Percentiles rank a stretch among this genome's conserved stretches.
Conservation (phyloP, 768 basidiomycete genomes). For the Hysterangium stoloniferum region DNA sequence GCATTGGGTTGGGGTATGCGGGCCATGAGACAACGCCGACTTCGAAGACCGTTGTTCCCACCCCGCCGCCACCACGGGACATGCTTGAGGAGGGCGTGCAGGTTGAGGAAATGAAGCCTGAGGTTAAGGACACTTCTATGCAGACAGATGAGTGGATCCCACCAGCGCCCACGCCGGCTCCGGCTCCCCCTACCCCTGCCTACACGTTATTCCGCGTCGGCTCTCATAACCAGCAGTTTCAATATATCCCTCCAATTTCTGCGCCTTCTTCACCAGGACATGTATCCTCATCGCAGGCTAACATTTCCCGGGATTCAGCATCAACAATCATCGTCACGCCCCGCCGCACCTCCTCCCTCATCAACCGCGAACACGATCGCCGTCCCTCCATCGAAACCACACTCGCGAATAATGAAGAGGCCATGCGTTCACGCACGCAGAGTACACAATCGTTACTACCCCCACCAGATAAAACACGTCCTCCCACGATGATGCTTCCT, state of each 20-base stretch:
- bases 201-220: conserved; percentile 49
- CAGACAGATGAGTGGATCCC: conserved; percentile 74
- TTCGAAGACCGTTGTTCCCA: not conserved
- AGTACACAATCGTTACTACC: conserved; percentile 44
- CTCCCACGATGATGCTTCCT: conserved; percentile 72
- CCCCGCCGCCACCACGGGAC: not conserved
- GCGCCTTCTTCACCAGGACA: conserved; percentile 23
- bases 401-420: conserved; percentile 39
- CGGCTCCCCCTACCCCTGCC: conserved; percentile 22
- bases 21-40: conserved; percentile 1
- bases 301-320: conserved; percentile 39
- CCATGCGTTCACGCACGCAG: conserved; percentile 13
- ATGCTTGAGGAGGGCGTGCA: conserved; percentile 8
- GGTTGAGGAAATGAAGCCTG: conserved; percentile 42
- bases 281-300: conserved; percentile 25
- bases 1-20: conserved; percentile 1
- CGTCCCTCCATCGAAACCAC: conserved; percentile 69
- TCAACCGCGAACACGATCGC: conserved; percentile 39
- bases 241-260: conserved; percentile 47
- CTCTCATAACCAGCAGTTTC: conserved; percentile 58
- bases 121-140: conserved; percentile 65
- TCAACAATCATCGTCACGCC: conserved; percentile 33
- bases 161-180: conserved; percentile 26
- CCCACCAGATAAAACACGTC: conserved; percentile 64
- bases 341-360: conserved; percentile 25